Evolutionary conservation across 2,329 filamentous ascomycete species (phyloP), one percentile per base, ranked within the genome.

Genomic region (Trichoderma breve): DNA sequence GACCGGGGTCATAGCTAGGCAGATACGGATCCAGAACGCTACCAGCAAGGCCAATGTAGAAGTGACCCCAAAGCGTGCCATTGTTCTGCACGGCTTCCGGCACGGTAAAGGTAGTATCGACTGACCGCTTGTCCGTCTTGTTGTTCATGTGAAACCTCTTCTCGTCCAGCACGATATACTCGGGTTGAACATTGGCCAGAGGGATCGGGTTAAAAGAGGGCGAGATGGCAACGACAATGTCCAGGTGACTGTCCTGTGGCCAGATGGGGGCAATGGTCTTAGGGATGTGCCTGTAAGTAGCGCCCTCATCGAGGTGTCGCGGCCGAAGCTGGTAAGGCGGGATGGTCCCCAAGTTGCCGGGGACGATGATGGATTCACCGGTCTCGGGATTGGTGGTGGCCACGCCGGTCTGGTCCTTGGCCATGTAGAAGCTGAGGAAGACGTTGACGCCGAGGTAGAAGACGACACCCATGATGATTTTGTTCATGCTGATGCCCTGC

Each of bases 41-140:
- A 68, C 95, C 95, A 11, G 90, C 84, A 75, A 97, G 88, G 12
- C 90, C 93, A 73, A 98, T 85, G 77, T 94, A 97, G 82, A 98
- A 97, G 81, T 99, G 96, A 3, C 93, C 95, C 90, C 93, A 98
- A 11, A 99, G 87, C 1, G 95, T 98, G 39, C 93, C 94, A 80
- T 98, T 98, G 76, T 94, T 88, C 85, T 98, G 95, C 0, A 97
- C 94, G 55, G 89, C 86, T 73, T 86, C 85, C 3, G 96, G 95
- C 4, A 98, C 90, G 3, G 86, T 83, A 79, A 99, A 94, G 47
- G 86, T 91, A 7, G 92, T 93, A 76, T 95, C 91, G 72, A 95
- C 87, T 70, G 91, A 87, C 71, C 96, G 89, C 78, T 88, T 91
- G 77, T 98, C 94, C 72, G 90, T 91, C 79, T 87, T 94, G 81